Percentiles rank a stretch among this genome's conserved stretches.
Evolutionary conservation across 208 protist genomes (phyloP).

Genomic region (Trypanosoma boissoni): DNA sequence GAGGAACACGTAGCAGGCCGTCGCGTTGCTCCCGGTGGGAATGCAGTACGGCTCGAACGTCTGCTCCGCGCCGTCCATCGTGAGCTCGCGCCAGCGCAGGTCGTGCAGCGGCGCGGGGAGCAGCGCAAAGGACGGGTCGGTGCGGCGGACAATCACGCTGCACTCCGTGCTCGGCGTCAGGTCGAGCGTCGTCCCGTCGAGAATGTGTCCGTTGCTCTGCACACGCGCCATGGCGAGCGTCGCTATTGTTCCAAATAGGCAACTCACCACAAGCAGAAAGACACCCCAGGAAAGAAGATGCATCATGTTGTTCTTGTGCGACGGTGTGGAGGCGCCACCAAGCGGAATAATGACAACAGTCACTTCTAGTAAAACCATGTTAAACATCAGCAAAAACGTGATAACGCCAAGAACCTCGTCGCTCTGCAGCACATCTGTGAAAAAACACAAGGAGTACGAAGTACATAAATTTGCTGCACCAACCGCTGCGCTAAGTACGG

Average conservation of each 20-base stretch:
- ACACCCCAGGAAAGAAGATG: slow-evolving; percentile 70
- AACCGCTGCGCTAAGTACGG: slow-evolving; percentile 55
- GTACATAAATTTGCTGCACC: slow-evolving; percentile 67
- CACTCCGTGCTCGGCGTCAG: slow-evolving; percentile 54
- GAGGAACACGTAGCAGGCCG: slow-evolving; percentile 59
- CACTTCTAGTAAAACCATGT: slow-evolving; percentile 62
- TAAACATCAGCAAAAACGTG: slow-evolving; percentile 51
- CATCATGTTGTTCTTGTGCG: slow-evolving; percentile 59
- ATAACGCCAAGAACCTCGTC: slow-evolving; percentile 57
- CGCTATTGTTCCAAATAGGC: slow-evolving; percentile 63
- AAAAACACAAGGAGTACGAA: slow-evolving; percentile 70
- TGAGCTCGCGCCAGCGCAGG: slow-evolving; percentile 78
- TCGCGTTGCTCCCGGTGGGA: slow-evolving; percentile 4
- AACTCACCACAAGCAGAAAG: slow-evolving; percentile 59
- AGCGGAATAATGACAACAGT: slow-evolving; percentile 73
- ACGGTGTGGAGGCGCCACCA: slow-evolving; percentile 33
- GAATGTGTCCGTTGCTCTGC: slow-evolving; percentile 41
- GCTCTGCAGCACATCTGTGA: slow-evolving; percentile 51
- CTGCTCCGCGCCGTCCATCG: slow-evolving; percentile 35
- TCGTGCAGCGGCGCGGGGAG: slow-evolving; percentile 65
- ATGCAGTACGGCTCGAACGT: slow-evolving; percentile 52
- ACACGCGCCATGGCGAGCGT: slow-evolving; percentile 74
- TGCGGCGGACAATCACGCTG: slow-evolving; percentile 26
- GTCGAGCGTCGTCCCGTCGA: slow-evolving; percentile 58
- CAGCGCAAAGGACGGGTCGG: slow-evolving; percentile 58